phyloP scores from a whole-genome alignment of 306 rosid genomes.

The Quercus cerris region DNA sequence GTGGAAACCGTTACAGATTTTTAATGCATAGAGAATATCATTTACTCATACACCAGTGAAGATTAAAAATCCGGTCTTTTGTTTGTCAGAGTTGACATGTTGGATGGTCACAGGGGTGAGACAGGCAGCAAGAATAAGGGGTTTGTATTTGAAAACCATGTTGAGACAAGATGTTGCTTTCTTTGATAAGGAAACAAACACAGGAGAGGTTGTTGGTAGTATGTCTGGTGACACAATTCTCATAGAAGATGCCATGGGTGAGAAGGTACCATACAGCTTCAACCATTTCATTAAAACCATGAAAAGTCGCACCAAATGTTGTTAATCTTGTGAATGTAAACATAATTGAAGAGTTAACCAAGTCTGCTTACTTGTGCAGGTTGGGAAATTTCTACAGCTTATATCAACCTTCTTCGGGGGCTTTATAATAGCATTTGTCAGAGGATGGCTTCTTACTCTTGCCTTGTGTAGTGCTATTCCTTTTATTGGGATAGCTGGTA shows the following conservation, averaged over 20 bases:
- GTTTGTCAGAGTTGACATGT: conserved; percentile 26
- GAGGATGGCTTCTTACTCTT: conserved; percentile 28
- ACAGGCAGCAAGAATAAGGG: conserved; percentile 27
- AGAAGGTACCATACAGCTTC: background rate
- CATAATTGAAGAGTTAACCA: background rate
- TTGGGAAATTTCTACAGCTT: conserved; percentile 23
- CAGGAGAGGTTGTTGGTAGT: conserved; percentile 27
- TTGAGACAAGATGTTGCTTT: conserved; percentile 28
- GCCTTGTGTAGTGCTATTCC: conserved; percentile 19
- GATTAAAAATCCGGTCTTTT: background rate
- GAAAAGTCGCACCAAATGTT: background rate
- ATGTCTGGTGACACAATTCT: conserved; percentile 36
- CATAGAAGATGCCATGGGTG: conserved; percentile 6
- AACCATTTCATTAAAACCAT: too few relatives aligned
- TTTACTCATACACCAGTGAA: background rate
- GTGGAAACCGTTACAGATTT: background rate
- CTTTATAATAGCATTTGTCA: conserved; percentile 15
- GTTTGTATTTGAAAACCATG: conserved; percentile 21
- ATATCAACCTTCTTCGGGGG: conserved; percentile 18
- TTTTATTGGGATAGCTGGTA: conserved; percentile 9
- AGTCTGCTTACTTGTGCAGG: conserved; percentile 5
- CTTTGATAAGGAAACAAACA: conserved; percentile 26
- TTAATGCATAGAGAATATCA: background rate
- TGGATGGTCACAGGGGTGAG: conserved; percentile 35
- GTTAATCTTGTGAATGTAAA: background rate